Conservation (phyloP, 176 grass and related monocot species). For the Dactylis glomerata region DNA sequence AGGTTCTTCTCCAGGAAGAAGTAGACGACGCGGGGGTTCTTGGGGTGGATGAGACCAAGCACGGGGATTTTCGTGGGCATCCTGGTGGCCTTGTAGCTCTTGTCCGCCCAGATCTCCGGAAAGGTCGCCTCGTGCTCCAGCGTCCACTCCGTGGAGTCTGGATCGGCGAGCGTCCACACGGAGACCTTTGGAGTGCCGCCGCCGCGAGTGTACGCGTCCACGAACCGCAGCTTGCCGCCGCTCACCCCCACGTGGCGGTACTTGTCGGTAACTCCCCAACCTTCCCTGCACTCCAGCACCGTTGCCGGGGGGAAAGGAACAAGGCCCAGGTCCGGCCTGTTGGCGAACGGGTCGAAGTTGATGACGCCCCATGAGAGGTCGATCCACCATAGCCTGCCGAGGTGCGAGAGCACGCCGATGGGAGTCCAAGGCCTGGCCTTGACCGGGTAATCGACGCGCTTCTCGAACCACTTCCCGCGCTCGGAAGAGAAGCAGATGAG, state of each 20-base stretch:
- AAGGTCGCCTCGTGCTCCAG: neutral
- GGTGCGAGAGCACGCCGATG: neutral
- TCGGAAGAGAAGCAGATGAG: neutral
- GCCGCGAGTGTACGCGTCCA: neutral
- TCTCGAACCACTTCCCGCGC: neutral
- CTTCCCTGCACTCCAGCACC: neutral
- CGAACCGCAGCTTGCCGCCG: neutral
- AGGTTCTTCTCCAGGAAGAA: neutral
- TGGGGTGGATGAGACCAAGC: neutral
- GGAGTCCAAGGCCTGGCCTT: neutral
- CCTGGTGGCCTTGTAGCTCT: neutral
- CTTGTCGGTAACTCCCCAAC: neutral
- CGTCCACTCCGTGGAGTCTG: neutral
- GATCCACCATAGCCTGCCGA: conserved; percentile 4
- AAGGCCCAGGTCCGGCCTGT: neutral
- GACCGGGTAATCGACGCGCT: neutral
- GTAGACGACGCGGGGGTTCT: neutral
- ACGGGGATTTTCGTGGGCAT: neutral
- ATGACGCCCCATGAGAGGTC: conserved; percentile 13
- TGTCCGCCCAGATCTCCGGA: neutral
- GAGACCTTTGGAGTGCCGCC: neutral
- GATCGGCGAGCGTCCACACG: conserved; percentile 12
- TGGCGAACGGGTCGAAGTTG: neutral
- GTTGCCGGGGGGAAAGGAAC: neutral
- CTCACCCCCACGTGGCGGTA: neutral